Conservation (phyloP, 331 rosid species). For the Pyracantha coccinea region DNA sequence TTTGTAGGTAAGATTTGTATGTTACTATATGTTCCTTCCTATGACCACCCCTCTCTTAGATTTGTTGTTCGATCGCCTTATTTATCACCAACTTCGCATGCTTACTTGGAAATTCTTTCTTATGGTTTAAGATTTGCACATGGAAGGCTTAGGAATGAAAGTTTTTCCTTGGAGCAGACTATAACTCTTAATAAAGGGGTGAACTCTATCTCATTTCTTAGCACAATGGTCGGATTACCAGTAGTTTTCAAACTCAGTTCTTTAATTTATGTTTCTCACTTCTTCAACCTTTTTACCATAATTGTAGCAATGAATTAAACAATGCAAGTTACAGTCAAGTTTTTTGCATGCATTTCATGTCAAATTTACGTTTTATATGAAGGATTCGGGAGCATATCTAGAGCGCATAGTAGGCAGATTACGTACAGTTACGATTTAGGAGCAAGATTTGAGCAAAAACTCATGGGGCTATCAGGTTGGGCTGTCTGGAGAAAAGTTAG, state of each 20-base stretch:
- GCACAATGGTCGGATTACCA: conserved; percentile 83
- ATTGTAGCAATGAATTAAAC: background rate
- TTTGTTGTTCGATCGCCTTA: too few relatives aligned
- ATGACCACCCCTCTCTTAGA: too few relatives aligned
- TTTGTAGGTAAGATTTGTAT: conserved; percentile 40
- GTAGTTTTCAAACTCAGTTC: conserved; percentile 29
- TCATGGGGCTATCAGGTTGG: conserved; percentile 92
- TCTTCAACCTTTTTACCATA: background rate
- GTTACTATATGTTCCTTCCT: too few relatives aligned
- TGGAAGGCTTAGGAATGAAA: conserved; percentile 30
- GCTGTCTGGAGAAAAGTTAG: conserved; percentile 48
- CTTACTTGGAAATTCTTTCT: conserved; percentile 1
- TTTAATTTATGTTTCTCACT: background rate
- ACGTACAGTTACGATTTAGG: conserved; percentile 32
- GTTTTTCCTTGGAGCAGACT: conserved; percentile 27
- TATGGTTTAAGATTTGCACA: conserved; percentile 57
- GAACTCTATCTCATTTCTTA: conserved; percentile 68
- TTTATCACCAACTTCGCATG: too few relatives aligned
- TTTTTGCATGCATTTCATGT: background rate
- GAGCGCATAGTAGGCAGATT: conserved; percentile 65
- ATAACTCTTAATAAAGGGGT: conserved; percentile 42
- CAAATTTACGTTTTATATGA: conserved; percentile 15
- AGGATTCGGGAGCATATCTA: conserved; percentile 72
- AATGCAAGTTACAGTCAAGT: background rate
- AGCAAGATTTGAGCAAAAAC: conserved; percentile 31